Conservation (phyloP, 106 monocot species). For the Allium cepa region DNA sequence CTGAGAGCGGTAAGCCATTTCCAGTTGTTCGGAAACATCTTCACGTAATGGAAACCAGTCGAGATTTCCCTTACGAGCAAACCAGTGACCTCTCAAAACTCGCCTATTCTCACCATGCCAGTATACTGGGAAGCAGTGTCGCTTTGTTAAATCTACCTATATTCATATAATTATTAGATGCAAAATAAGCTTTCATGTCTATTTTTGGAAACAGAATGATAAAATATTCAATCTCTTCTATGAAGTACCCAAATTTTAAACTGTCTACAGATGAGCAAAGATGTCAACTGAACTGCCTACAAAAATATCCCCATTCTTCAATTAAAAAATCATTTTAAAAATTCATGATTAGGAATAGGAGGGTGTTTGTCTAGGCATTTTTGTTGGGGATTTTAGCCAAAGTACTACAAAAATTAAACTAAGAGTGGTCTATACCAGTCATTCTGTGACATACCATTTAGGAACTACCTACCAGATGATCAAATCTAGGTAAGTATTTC, state of each 20-base stretch:
- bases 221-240: background rate
- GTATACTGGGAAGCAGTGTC: constrained; percentile 95
- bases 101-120: constrained; percentile 97
- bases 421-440: too few species aligned
- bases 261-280: background rate
- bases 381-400: too few species aligned
- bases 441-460: too few species aligned
- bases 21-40: constrained; percentile 90
- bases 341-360: too few species aligned
- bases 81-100: constrained; percentile 94
- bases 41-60: constrained; percentile 98
- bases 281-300: background rate
- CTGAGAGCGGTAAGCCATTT: constrained; percentile 77
- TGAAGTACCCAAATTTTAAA: background rate
- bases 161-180: constrained; percentile 1
- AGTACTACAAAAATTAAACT: too few species aligned
- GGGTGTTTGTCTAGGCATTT: too few species aligned
- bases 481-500: too few species aligned
- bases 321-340: background rate
- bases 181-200: background rate
- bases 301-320: background rate
- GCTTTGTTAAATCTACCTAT: constrained; percentile 78
- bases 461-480: too few species aligned
- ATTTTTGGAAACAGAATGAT: background rate
- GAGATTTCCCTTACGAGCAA: constrained; percentile 78